Evolutionary conservation across 768 basidiomycete species (phyloP).

Genomic region (Pisolithus marmoratus): DNA sequence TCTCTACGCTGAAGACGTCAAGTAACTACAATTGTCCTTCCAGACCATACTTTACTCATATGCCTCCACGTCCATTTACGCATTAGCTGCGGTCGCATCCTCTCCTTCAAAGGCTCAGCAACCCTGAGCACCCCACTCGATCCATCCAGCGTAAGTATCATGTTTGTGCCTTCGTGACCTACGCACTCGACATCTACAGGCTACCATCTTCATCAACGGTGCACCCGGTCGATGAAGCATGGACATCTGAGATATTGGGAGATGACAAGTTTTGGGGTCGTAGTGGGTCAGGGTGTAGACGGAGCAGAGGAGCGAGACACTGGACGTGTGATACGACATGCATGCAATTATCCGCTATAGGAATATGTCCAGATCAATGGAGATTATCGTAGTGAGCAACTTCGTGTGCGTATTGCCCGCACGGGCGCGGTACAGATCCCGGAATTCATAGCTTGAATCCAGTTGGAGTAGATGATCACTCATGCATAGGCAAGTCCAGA

Average conservation of each 20-base stretch:
- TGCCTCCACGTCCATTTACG: neutral
- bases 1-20: no score
- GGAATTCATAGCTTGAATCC: no score
- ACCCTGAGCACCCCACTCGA: constrained; percentile 54
- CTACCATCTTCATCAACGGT: constrained; percentile 68
- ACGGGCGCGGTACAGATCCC: no score
- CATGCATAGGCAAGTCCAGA: no score
- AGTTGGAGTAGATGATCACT: no score
- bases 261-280: constrained; percentile 81
- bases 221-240: constrained; percentile 84
- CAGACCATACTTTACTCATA: neutral
- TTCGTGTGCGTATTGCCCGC: no score
- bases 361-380: no score
- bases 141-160: constrained; percentile 76
- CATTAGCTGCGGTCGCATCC: constrained; percentile 89
- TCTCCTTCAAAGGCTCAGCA: constrained; percentile 85
- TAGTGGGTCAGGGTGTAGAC: constrained; percentile 48
- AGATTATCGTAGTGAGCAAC: no score
- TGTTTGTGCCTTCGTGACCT: constrained; percentile 70
- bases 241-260: constrained; percentile 78
- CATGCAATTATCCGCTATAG: no score
- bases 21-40: constrained; percentile 41
- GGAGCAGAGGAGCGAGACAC: constrained; percentile 75
- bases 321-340: constrained; percentile 71
- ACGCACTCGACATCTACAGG: constrained; percentile 29